Percentiles rank a stretch among this genome's conserved stretches.
Conservation (phyloP, 768 basidiomycete species). For the Hydnomerulius pinastri region DNA sequence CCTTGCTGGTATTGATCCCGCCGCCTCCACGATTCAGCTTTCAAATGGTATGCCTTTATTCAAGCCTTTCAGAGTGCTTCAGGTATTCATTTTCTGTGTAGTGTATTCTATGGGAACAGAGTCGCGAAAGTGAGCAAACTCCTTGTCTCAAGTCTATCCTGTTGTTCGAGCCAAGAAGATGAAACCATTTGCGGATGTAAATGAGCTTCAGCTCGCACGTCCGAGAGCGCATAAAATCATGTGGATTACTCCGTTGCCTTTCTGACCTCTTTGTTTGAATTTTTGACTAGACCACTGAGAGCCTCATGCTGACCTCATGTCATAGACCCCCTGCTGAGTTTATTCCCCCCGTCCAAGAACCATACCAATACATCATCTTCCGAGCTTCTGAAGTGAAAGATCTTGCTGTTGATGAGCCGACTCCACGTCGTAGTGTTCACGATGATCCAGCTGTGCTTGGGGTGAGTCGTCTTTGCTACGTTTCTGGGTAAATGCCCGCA, state of each 20-base stretch:
- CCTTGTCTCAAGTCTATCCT: background rate
- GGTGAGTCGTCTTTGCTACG: constrained; percentile 45
- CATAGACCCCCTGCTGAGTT: constrained; percentile 71
- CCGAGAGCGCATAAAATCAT: constrained; percentile 49
- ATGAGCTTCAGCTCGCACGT: constrained; percentile 34
- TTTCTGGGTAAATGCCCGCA: constrained; percentile 3
- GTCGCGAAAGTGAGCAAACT: constrained; percentile 64
- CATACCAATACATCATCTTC: constrained; percentile 90
- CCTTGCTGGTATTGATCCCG: constrained; percentile 83
- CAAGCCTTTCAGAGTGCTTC: background rate
- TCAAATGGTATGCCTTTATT: constrained; percentile 63
- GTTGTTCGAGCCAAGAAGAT: constrained; percentile 25
- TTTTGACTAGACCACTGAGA: background rate
- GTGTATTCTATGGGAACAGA: constrained; percentile 92
- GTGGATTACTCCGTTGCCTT: constrained; percentile 71
- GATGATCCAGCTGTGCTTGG: constrained; percentile 86
- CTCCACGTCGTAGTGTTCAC: constrained; percentile 62
- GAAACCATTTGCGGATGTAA: constrained; percentile 44
- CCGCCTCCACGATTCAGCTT: constrained; percentile 83
- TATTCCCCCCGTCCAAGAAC: constrained; percentile 80
- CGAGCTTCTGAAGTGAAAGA: constrained; percentile 90
- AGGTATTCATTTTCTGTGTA: constrained; percentile 10
- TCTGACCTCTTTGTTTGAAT: constrained; percentile 37
- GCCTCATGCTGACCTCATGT: constrained; percentile 27
- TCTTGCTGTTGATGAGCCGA: constrained; percentile 76